Percentiles rank a stretch among this genome's conserved stretches.
Evolutionary conservation across 2,329 filamentous ascomycete genomes (phyloP).

Genomic region (Phialocephala subalpina): DNA sequence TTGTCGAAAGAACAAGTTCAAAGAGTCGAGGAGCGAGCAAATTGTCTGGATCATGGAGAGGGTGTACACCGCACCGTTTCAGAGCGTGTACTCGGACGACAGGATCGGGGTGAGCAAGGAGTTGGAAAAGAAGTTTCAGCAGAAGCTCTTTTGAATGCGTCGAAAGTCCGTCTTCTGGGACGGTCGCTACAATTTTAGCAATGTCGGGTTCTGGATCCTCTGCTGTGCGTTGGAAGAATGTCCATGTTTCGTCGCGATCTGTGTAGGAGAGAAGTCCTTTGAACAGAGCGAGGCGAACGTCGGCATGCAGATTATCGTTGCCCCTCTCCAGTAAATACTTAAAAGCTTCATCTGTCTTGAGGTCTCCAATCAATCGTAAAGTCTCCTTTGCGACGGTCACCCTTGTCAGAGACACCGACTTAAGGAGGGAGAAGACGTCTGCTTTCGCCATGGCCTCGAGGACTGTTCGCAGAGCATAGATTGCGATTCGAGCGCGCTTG

Average conservation of each 20-base stretch:
- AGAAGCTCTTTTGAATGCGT: not conserved
- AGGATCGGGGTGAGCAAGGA: slow-evolving; percentile 20
- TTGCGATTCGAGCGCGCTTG: slow-evolving; percentile 22
- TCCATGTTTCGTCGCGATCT: slow-evolving; percentile 17
- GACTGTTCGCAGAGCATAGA: slow-evolving; percentile 20
- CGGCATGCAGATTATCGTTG: slow-evolving; percentile 17
- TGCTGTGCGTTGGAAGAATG: slow-evolving; percentile 17
- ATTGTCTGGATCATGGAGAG: slow-evolving; percentile 14
- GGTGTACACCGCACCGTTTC: slow-evolving; percentile 1
- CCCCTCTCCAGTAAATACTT: slow-evolving; percentile 17
- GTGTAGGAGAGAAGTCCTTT: slow-evolving; percentile 19
- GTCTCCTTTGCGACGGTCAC: slow-evolving; percentile 30
- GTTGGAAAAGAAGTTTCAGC: slow-evolving; percentile 6
- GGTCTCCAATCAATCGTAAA: slow-evolving; percentile 24
- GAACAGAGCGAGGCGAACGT: slow-evolving; percentile 26
- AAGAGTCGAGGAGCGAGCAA: slow-evolving; percentile 20
- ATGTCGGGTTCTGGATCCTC: slow-evolving; percentile 7
- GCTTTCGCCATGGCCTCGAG: slow-evolving; percentile 16
- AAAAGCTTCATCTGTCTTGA: slow-evolving; percentile 22
- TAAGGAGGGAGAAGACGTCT: slow-evolving; percentile 13
- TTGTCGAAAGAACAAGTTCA: slow-evolving; percentile 11
- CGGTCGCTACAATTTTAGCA: slow-evolving; percentile 18
- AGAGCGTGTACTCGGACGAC: slow-evolving; percentile 23
- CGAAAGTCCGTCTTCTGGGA: slow-evolving; percentile 10
- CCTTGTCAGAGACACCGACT: slow-evolving; percentile 19